phyloP scores from a whole-genome alignment of 2,329 filamentous ascomycete species.

The Neonectria coccinea region DNA sequence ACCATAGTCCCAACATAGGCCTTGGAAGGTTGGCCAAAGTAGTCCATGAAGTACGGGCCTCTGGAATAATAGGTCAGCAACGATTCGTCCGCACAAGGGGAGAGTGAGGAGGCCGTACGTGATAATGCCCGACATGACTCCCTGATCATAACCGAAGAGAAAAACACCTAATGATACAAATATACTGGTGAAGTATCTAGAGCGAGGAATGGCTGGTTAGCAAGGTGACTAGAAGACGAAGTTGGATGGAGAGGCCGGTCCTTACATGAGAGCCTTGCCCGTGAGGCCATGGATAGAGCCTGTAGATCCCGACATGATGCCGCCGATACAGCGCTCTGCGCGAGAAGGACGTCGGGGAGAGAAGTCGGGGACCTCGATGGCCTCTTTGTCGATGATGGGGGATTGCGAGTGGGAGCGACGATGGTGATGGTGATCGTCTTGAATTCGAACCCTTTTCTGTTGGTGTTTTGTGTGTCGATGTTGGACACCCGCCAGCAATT shows the following conservation, averaged over 20 bases:
- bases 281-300: constrained; percentile 89
- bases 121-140: constrained; percentile 84
- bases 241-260: constrained; percentile 18
- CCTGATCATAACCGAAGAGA: constrained; percentile 90
- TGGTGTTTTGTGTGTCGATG: constrained; percentile 58
- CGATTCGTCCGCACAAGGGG: not conserved
- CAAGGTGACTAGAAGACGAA: constrained; percentile 15
- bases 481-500: constrained; percentile 64
- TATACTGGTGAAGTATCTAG: constrained; percentile 93
- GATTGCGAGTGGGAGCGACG: constrained; percentile 51
- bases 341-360: constrained; percentile 71
- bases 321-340: constrained; percentile 77
- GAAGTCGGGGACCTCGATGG: constrained; percentile 83
- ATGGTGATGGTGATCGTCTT: constrained; percentile 56
- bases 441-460: constrained; percentile 77
- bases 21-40: constrained; percentile 88
- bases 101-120: constrained; percentile 60
- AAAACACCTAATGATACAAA: constrained; percentile 90
- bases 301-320: constrained; percentile 87
- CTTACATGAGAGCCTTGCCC: constrained; percentile 91
- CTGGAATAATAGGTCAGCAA: constrained; percentile 60
- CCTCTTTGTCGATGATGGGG: constrained; percentile 73
- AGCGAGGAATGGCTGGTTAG: constrained; percentile 27
- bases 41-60: constrained; percentile 87
- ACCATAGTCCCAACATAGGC: constrained; percentile 97